Evolutionary conservation across 768 basidiomycete genomes (phyloP).

Genomic region (Tephrocybe sp.): DNA sequence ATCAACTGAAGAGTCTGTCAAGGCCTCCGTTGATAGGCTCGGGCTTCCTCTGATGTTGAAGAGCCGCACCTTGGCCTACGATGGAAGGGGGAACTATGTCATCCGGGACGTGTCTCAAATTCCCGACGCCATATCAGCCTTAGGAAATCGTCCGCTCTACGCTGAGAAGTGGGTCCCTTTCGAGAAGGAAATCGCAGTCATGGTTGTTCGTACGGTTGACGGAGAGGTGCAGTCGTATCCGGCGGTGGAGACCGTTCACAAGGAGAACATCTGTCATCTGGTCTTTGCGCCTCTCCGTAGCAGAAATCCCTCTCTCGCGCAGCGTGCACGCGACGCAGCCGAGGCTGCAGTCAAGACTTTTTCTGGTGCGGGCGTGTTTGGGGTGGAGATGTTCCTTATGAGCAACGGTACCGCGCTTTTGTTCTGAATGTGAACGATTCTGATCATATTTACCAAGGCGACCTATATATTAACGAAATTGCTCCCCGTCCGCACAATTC

Average conservation of each 20-base stretch:
- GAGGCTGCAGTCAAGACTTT: constrained; percentile 78
- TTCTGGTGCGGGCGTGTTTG: constrained; percentile 90
- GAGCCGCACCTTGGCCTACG: constrained; percentile 92
- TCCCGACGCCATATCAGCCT: constrained; percentile 46
- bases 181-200: constrained; percentile 87
- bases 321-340: constrained; percentile 67
- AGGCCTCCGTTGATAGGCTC: constrained; percentile 49
- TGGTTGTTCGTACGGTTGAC: constrained; percentile 81
- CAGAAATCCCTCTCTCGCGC: constrained; percentile 49
- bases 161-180: constrained; percentile 95
- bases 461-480: constrained; percentile 90
- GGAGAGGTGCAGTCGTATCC: constrained; percentile 86
- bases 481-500: constrained; percentile 98
- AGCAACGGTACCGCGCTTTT: constrained; percentile 58
- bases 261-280: constrained; percentile 89
- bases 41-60: constrained; percentile 96
- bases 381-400: constrained; percentile 97
- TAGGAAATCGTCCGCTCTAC: constrained; percentile 75
- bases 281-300: constrained; percentile 85
- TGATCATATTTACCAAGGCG: constrained; percentile 40
- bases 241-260: constrained; percentile 92
- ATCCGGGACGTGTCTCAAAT: constrained; percentile 53
- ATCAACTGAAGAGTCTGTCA: constrained; percentile 47
- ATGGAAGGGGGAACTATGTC: constrained; percentile 91
- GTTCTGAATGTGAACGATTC: not conserved